Base-by-base conservation (phyloP, 768 basidiomycete species). In the Boletellus emodensis region DNA sequence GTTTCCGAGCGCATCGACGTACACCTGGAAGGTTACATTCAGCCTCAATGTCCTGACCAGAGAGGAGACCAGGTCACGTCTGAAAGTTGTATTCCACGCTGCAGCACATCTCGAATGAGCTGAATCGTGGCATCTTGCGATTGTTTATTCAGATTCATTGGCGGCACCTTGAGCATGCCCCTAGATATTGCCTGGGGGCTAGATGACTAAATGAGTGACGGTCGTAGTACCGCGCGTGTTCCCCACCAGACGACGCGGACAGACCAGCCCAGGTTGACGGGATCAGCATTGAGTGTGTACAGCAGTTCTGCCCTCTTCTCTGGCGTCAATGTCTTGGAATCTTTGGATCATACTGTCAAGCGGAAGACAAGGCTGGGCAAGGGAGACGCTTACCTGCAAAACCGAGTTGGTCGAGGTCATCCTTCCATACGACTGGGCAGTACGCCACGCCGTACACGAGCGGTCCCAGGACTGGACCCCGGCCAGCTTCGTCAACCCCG, bases 401-500 rank as follows among this genome's bases (percentile, higher is more conserved):
- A 0, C 95, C 96, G 4, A 98, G 75, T 12, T 75, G 67, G 44
- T 91, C 85, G 48, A 99, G 69, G 13, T 81, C 67, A 3, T 85
- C 81, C 55, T 83, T 75, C 70, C 90, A 97, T 20, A 83, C 74
- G 4, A 76, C 76, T 3, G 93, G 90, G 60, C 95, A 98, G 62
- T 92, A 97, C 0, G 96, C 94, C 22, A 95, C 83, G 7, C 90
- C 95, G 61, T 99, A 98, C 0, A 99, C 96, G 52, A 98, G 80
- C 0, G 96, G 96, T 1, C 94, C 95, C 0, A 99, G 74, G 2
- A 95, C 95, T 18, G 95, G 96, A 0, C 96, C 96, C 48, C 96
- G 78, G 0, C 96, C 96, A 0, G 96, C 96, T 66, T 99, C 96
- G 67, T 99, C 96, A n/a, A 99, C 94, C 20, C 96, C 96, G 44